Evolutionary conservation across 768 basidiomycete genomes (phyloP).

Genomic region (Mycena chlorophos): DNA sequence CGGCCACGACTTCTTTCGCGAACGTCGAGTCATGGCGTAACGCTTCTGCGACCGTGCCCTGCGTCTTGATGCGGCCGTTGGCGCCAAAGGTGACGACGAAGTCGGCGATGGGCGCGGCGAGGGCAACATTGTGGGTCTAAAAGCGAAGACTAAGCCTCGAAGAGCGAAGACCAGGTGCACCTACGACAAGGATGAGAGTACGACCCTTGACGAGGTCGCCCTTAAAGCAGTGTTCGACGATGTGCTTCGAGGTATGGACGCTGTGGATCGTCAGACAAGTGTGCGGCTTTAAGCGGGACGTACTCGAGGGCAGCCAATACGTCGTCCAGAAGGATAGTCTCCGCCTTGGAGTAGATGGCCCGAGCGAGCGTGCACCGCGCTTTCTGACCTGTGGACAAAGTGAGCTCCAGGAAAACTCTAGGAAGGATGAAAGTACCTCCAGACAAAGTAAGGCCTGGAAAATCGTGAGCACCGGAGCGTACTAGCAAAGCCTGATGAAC

Average conservation of each 20-base stretch:
- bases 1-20: conserved; percentile 46
- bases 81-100: conserved; percentile 46
- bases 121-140: conserved; percentile 48
- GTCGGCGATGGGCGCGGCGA: conserved; percentile 43
- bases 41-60: conserved; percentile 44
- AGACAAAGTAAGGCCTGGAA: no score
- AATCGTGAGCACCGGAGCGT: background rate
- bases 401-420: no score
- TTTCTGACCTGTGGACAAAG: no score
- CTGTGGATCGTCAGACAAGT: conserved; percentile 9
- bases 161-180: background rate
- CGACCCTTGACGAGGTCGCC: conserved; percentile 42
- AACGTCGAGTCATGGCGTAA: conserved; percentile 38
- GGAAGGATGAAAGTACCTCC: no score
- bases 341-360: conserved; percentile 45
- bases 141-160: background rate
- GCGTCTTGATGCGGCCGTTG: conserved; percentile 45
- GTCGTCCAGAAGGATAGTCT: conserved; percentile 49
- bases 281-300: conserved; percentile 35
- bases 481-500: background rate
- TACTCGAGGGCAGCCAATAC: conserved; percentile 41
- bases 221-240: conserved; percentile 50
- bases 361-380: conserved; percentile 46
- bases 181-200: conserved; percentile 43
- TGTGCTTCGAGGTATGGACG: conserved; percentile 53